Evolutionary conservation across 306 rosid species (phyloP).

Genomic region (Acmispon strigosus): DNA sequence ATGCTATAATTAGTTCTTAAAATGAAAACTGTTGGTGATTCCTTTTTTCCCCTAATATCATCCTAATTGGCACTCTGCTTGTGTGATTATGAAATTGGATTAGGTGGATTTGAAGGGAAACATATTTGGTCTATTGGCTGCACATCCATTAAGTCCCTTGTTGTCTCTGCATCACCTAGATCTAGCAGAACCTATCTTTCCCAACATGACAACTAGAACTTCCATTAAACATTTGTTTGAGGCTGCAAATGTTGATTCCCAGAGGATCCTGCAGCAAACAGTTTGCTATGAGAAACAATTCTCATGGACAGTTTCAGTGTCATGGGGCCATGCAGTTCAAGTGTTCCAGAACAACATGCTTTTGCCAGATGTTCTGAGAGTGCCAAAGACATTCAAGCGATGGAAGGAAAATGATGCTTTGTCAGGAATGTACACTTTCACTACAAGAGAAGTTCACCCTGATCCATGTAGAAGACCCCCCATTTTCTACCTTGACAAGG

Average conservation of each 20-base stretch:
- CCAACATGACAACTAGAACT: slow-evolving; percentile 43
- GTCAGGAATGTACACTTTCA: slow-evolving; percentile 39
- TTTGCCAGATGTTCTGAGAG: slow-evolving; percentile 44
- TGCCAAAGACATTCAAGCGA: slow-evolving; percentile 47
- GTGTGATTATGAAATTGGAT: slow-evolving; percentile 13
- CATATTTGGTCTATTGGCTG: slow-evolving; percentile 59
- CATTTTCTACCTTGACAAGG: slow-evolving; percentile 48
- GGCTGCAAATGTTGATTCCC: slow-evolving; percentile 54
- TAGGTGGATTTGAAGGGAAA: slow-evolving; percentile 70
- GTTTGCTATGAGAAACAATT: slow-evolving; percentile 68
- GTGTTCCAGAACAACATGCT: slow-evolving; percentile 34
- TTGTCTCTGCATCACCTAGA: slow-evolving; percentile 64
- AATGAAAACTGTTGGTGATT: background rate
- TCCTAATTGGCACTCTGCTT: background rate
- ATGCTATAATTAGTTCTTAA: too few species aligned
- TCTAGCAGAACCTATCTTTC: slow-evolving; percentile 54
- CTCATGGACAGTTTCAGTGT: slow-evolving; percentile 61
- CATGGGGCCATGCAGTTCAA: slow-evolving; percentile 92
- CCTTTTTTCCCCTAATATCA: background rate
- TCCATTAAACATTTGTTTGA: slow-evolving; percentile 54
- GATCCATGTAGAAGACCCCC: slow-evolving; percentile 57
- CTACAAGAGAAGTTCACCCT: slow-evolving; percentile 23
- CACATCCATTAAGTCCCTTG: slow-evolving; percentile 74
- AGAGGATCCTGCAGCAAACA: slow-evolving; percentile 61
- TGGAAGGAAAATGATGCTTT: slow-evolving; percentile 29